A percentile compares a stretch with the other conserved stretches of the same genome.
phyloP scores from a whole-genome alignment of 768 basidiomycete species.

The Piloderma croceum region DNA sequence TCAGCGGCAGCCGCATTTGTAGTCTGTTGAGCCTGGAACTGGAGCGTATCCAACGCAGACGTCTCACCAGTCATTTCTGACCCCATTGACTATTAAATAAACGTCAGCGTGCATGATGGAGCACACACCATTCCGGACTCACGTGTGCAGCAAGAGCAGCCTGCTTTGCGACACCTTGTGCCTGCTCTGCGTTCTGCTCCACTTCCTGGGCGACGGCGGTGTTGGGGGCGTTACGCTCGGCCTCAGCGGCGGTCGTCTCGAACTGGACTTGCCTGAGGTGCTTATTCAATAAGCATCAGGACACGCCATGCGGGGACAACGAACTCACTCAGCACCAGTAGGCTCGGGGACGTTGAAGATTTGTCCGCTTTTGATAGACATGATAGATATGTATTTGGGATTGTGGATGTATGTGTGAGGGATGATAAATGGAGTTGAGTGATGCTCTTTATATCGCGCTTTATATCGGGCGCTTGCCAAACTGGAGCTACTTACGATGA shows the following conservation, averaged over 20 bases:
- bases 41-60: conserved; percentile 33
- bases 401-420: no score
- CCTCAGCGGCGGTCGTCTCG: conserved; percentile 52
- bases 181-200: conserved; percentile 40
- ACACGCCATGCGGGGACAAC: not conserved
- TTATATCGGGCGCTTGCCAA: no score
- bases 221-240: conserved; percentile 44
- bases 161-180: conserved; percentile 41
- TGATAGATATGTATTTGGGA: no score
- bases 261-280: conserved; percentile 28
- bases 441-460: no score
- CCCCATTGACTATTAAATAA: conserved; percentile 10
- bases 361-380: no score
- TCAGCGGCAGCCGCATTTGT: conserved; percentile 52
- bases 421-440: no score
- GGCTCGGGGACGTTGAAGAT: conserved; percentile 37
- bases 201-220: conserved; percentile 36
- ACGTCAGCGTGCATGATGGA: not conserved
- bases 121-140: conserved; percentile 5
- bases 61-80: conserved; percentile 30
- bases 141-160: conserved; percentile 53
- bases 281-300: not conserved
- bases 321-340: conserved; percentile 29
- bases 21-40: conserved; percentile 30
- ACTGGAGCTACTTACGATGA: no score